Base-by-base conservation (phyloP, 805 yeast species). In the Myxozyma mucilagina region DNA sequence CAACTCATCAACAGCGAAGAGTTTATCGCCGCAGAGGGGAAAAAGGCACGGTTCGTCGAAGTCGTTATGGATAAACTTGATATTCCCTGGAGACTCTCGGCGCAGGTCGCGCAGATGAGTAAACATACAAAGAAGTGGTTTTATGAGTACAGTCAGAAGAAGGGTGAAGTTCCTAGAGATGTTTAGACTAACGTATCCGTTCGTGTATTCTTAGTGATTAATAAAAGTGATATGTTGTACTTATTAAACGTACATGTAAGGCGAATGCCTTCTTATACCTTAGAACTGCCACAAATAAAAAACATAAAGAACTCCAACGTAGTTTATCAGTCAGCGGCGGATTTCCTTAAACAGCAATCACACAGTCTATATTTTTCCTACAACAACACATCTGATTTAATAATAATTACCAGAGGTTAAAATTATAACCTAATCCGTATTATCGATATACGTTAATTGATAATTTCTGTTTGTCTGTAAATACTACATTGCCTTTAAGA, bases 81-180 rank as follows among this genome's bases (percentile, higher is more conserved):
- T 71, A 83, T 82, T 67, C 91, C 92, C 18, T 79, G 85, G 82
- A 80, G 86, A 68, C 79, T 87, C 58, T 59, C 60, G 50, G 64
- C 51, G 31, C 72, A 68, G 65, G 71, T 69, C 41, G 63, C 63
- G 54, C 54, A 44, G 38, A 71, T 68, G 70, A 68, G 68, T 14
- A 64, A 54, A 41, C 66, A 55, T 61, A 70, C 69, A 62, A 50
- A 58, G 64, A 59, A 54, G 56, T 60, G 59, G 63, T 67, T 66
- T 52, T 57, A 53, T 48, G 67, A 65, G 55, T 67, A 67, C 54
- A 63, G 67, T 9, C 34, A 35, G 32, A 48, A 49, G 41, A 53
- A 18, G 55, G 67, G 67, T 16, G 65, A 63, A 43, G 59, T 44
- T 36, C 66, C 66, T 18, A 36, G 65, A 16, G 53, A 34, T 29